Conservation (phyloP, 306 rosid genomes). For the Cucurbita ficifolia region DNA sequence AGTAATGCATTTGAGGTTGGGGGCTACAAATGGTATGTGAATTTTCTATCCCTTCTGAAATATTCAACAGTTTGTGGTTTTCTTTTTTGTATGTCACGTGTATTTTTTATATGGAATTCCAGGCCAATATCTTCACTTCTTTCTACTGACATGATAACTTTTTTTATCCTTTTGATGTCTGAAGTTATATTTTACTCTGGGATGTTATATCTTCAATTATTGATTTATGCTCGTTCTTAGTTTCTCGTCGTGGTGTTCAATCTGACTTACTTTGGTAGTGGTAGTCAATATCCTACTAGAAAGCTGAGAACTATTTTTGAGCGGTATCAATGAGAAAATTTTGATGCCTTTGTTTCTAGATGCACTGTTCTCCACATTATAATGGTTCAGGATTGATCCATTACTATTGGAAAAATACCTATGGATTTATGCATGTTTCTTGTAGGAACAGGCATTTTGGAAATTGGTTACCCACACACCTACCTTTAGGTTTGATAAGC, state of each 20-base stretch:
- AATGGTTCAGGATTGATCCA: not conserved
- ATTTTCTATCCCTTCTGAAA: not conserved
- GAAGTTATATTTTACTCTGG: not conserved
- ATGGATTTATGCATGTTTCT: not conserved
- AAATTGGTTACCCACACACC: not conserved
- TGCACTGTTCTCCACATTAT: not conserved
- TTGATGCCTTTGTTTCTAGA: not conserved
- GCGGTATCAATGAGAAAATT: not conserved
- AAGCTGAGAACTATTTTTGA: not conserved
- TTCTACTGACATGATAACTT: not conserved
- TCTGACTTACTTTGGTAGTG: not conserved
- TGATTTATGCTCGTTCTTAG: not conserved
- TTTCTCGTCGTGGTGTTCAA: not conserved
- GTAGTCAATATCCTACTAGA: not conserved
- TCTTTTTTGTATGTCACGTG: not conserved
- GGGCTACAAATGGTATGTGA: slow-evolving; percentile 81
- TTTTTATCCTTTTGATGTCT: not conserved
- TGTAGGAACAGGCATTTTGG: not conserved
- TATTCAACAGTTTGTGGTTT: not conserved
- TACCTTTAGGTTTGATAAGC: not conserved
- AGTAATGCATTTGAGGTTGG: slow-evolving; percentile 96
- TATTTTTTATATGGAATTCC: not conserved
- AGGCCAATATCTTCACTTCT: not conserved
- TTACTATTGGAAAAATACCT: not conserved
- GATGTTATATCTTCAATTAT: not conserved